A percentile compares a stretch with the other conserved stretches of the same genome.
These are phyloP conservation scores for Trifolium dubium DNA, from an alignment of 306 rosid species.

Conservation along the genomic window DNA sequence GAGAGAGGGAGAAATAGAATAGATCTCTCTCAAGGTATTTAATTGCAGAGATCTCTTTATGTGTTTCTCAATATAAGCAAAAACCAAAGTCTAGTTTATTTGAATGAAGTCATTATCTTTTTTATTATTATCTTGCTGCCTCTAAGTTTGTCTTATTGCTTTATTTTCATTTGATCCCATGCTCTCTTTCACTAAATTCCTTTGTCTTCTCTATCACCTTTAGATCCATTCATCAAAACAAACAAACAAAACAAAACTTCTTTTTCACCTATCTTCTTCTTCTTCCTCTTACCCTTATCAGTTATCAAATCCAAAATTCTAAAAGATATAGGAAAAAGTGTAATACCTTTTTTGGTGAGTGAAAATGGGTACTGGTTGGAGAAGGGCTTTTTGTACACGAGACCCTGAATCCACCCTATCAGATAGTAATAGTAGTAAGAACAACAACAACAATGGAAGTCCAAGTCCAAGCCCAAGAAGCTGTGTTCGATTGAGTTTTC, in stretches of 20 bases:
- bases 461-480: slow-evolving; percentile 77
- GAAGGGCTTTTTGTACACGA: slow-evolving; percentile 90
- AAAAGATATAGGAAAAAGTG: slow-evolving; percentile 31
- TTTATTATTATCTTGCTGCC: slow-evolving; percentile 31
- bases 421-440: slow-evolving; percentile 56
- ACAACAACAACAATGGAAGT: slow-evolving; percentile 49
- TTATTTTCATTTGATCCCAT: slow-evolving; percentile 54
- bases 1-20: neutral
- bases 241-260: slow-evolving; percentile 39
- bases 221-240: slow-evolving; percentile 54
- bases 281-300: neutral
- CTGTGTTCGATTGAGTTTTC: slow-evolving; percentile 68
- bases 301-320: too few relatives aligned
- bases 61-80: slow-evolving; percentile 37
- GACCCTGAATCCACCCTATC: slow-evolving; percentile 62
- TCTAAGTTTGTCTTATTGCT: slow-evolving; percentile 44
- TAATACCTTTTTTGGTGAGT: slow-evolving; percentile 5
- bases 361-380: slow-evolving; percentile 93
- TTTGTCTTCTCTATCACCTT: slow-evolving; percentile 55
- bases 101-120: neutral
- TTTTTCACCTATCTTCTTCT: slow-evolving; percentile 29
- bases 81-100: neutral
- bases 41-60: slow-evolving; percentile 48
- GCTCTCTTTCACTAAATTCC: slow-evolving; percentile 44
- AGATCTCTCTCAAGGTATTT: slow-evolving; percentile 50